Conservation (phyloP, 2,329 filamentous ascomycete genomes). For the Fusarium tjaetaba region DNA sequence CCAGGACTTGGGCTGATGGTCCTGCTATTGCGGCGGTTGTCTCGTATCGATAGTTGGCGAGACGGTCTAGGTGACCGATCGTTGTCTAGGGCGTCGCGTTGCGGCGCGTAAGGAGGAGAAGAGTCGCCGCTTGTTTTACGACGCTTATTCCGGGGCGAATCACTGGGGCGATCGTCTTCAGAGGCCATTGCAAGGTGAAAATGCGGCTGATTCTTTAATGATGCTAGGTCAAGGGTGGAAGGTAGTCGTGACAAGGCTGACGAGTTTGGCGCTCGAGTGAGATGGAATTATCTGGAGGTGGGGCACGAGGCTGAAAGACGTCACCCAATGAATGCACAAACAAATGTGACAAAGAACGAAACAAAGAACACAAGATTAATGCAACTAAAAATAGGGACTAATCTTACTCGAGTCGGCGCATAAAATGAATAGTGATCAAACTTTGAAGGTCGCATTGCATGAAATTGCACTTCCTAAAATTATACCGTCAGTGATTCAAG, state of each 20-base stretch:
- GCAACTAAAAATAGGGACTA: conserved; percentile 17
- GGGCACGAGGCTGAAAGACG: conserved; percentile 29
- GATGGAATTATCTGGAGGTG: conserved; percentile 22
- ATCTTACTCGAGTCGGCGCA: conserved; percentile 6
- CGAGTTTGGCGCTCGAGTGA: neutral
- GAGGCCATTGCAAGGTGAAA: conserved; percentile 43
- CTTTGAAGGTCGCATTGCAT: conserved; percentile 8
- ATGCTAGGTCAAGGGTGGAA: conserved; percentile 20
- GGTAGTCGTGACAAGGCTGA: conserved; percentile 38
- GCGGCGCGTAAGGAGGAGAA: conserved; percentile 41
- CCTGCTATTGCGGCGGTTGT: conserved; percentile 31
- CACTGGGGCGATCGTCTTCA: conserved; percentile 39
- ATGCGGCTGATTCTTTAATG: conserved; percentile 11
- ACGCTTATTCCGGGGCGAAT: conserved; percentile 46
- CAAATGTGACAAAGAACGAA: neutral
- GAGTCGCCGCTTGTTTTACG: conserved; percentile 47
- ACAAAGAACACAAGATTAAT: conserved; percentile 7
- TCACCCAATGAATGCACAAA: conserved; percentile 17
- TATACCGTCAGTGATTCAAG: neutral
- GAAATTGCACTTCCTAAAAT: conserved; percentile 12
- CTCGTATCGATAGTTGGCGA: conserved; percentile 34
- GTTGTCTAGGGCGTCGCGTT: conserved; percentile 30
- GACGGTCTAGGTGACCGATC: conserved; percentile 8
- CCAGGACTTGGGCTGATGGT: conserved; percentile 41
- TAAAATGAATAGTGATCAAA: neutral